phyloP scores from a whole-genome alignment of 768 basidiomycete species.

The Crucibulum laeve region DNA sequence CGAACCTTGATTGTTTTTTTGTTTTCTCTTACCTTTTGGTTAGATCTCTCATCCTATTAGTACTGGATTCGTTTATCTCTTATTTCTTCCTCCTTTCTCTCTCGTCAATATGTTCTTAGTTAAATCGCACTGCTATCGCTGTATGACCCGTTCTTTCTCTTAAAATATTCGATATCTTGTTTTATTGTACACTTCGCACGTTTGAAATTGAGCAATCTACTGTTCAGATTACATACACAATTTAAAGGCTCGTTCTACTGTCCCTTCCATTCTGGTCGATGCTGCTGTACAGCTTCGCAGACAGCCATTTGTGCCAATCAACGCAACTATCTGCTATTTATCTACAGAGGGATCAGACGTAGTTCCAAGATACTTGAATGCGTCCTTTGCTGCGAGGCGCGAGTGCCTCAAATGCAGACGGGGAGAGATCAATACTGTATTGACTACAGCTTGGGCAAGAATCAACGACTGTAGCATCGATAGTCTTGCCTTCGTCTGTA shows the following conservation, averaged over 20 bases:
- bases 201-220: background rate
- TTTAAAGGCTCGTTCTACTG: too few relatives aligned
- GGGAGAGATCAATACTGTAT: conserved; percentile 22
- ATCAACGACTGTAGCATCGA: conserved; percentile 19
- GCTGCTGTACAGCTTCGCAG: too few relatives aligned
- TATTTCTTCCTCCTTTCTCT: background rate
- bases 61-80: background rate
- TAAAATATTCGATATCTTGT: too few relatives aligned
- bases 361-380: conserved; percentile 17
- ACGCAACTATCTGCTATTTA: too few relatives aligned
- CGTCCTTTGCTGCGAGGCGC: conserved; percentile 11
- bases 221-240: background rate
- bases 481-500: conserved; percentile 17
- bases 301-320: too few relatives aligned
- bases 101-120: background rate
- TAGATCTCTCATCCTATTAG: background rate
- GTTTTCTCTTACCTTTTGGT: background rate
- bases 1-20: conserved; percentile 16
- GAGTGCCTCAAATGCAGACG: conserved; percentile 16
- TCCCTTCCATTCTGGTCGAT: too few relatives aligned
- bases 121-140: background rate
- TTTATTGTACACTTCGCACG: background rate
- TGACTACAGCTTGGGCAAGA: conserved; percentile 18
- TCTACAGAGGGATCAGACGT: background rate
- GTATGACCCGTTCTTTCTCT: too few relatives aligned